These are phyloP conservation scores for Actinomortierella wolfii DNA, from an alignment of 371 early-diverging fungal genomes.

Conservation along the genomic window DNA sequence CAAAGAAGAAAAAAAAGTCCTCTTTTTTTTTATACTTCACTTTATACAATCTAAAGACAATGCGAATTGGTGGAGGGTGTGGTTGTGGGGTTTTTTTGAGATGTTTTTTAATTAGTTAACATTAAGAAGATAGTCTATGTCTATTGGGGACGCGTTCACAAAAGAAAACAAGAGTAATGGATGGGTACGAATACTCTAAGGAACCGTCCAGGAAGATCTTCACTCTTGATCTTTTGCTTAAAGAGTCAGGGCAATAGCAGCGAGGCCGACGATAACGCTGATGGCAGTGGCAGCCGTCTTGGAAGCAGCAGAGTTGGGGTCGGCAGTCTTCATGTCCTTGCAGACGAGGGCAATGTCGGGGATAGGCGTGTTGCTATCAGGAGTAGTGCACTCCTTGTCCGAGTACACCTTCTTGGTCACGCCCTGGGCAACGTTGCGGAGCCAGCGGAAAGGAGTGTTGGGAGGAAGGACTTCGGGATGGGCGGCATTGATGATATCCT, in stretches of 20 bases:
- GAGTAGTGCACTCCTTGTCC: conserved; percentile 60
- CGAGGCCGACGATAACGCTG: conserved; percentile 19
- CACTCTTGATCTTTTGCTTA: conserved; percentile 5
- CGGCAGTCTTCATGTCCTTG: conserved; percentile 36
- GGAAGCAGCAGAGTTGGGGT: conserved; percentile 7
- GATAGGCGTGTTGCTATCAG: conserved; percentile 52
- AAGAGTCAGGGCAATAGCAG: conserved; percentile 14
- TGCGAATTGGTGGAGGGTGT: too few species aligned
- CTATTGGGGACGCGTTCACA: too few species aligned
- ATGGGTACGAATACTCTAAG: too few species aligned
- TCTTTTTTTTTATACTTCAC: conserved; percentile 11
- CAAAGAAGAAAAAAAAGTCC: conserved; percentile 8
- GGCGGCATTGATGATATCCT: conserved; percentile 69
- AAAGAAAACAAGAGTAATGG: too few species aligned
- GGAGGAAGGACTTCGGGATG: conserved; percentile 59
- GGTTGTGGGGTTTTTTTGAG: too few species aligned
- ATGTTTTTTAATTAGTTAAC: too few species aligned
- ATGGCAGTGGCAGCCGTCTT: conserved; percentile 7
- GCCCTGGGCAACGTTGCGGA: conserved; percentile 67
- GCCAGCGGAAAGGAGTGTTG: conserved; percentile 58
- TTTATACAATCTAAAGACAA: conserved; percentile 7
- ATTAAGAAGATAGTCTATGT: too few species aligned
- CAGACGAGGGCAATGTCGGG: conserved; percentile 55
- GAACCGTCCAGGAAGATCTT: too few species aligned
- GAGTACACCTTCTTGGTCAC: conserved; percentile 54